These are phyloP conservation scores for Penicillium sp. DNA, from an alignment of 2,329 filamentous ascomycete species.

Conservation along the genomic window DNA sequence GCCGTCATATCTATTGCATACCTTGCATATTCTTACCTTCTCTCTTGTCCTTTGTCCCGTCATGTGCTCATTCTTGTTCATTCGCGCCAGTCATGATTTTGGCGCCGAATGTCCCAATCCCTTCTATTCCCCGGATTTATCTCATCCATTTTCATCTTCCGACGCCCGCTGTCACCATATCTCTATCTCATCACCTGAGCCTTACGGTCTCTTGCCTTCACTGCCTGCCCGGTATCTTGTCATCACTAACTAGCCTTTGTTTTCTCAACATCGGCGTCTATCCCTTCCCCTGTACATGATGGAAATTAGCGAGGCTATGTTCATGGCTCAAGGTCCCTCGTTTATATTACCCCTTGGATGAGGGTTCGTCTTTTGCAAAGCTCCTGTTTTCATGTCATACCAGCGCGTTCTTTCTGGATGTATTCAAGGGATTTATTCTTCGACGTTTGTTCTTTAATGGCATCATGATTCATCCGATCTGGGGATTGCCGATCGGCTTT, in stretches of 20 bases:
- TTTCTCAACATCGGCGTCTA: conserved; percentile 14
- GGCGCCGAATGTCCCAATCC: conserved; percentile 22
- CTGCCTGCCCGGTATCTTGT: conserved; percentile 20
- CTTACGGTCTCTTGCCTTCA: conserved; percentile 24
- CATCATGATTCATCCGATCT: conserved; percentile 4
- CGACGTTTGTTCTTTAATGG: background rate
- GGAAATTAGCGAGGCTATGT: conserved; percentile 25
- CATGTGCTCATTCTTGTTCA: conserved; percentile 18
- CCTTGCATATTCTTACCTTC: conserved; percentile 23
- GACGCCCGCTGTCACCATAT: conserved; percentile 14
- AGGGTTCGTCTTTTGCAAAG: background rate
- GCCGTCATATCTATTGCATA: conserved; percentile 22
- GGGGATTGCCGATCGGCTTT: background rate
- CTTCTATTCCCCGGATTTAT: conserved; percentile 11
- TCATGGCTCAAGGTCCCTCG: conserved; percentile 20
- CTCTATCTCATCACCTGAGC: conserved; percentile 19
- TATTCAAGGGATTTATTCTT: conserved; percentile 1
- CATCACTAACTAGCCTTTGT: conserved; percentile 18
- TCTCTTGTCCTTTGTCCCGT: conserved; percentile 19
- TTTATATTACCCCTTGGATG: background rate
- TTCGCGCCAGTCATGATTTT: conserved; percentile 29
- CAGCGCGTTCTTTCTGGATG: conserved; percentile 1
- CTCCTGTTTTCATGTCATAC: conserved; percentile 1
- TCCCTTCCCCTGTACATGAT: conserved; percentile 32
- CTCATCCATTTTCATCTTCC: conserved; percentile 12